Percentiles rank a stretch among this genome's conserved stretches.
phyloP scores from a whole-genome alignment of 306 rosid species.

The Spatholobus suberectus region DNA sequence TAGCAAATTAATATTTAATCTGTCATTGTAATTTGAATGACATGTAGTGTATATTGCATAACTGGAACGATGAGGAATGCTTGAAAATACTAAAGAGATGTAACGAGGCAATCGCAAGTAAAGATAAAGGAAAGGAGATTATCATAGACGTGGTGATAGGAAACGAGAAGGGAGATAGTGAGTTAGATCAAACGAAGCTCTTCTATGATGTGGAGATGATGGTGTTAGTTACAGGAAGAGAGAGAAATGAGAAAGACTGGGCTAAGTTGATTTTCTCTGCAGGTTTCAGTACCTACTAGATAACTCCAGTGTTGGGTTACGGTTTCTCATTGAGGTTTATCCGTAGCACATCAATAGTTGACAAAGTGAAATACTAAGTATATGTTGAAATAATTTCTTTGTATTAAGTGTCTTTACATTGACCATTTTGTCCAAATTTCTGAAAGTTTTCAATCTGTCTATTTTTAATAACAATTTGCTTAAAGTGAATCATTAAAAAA shows the following conservation, averaged over 20 bases:
- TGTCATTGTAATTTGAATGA: too few relatives aligned
- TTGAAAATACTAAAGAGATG: slow-evolving; percentile 48
- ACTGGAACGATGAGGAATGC: slow-evolving; percentile 54
- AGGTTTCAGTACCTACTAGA: slow-evolving; percentile 48
- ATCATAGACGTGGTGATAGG: slow-evolving; percentile 47
- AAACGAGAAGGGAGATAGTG: slow-evolving; percentile 23
- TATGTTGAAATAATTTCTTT: background rate
- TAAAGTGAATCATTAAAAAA: too few relatives aligned
- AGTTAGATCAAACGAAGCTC: slow-evolving; percentile 34
- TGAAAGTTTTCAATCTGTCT: background rate
- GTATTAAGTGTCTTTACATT: background rate
- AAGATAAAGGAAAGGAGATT: slow-evolving; percentile 39
- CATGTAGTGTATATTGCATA: slow-evolving; percentile 49
- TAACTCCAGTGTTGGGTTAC: slow-evolving; percentile 43
- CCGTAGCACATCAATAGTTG: background rate
- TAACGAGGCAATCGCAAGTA: slow-evolving; percentile 46
- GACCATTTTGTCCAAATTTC: background rate
- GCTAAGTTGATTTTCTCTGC: slow-evolving; percentile 41
- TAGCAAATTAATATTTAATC: too few relatives aligned
- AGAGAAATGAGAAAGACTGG: slow-evolving; percentile 49
- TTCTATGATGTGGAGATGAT: slow-evolving; percentile 44
- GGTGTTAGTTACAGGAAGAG: slow-evolving; percentile 28
- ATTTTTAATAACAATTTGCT: too few relatives aligned
- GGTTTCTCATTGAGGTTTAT: slow-evolving; percentile 49
- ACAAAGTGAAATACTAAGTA: too few relatives aligned